Percentiles rank a stretch among this genome's conserved stretches.
These are phyloP conservation scores for Hura crepitans DNA, from an alignment of 441 rosid species.

Conservation along the genomic window DNA sequence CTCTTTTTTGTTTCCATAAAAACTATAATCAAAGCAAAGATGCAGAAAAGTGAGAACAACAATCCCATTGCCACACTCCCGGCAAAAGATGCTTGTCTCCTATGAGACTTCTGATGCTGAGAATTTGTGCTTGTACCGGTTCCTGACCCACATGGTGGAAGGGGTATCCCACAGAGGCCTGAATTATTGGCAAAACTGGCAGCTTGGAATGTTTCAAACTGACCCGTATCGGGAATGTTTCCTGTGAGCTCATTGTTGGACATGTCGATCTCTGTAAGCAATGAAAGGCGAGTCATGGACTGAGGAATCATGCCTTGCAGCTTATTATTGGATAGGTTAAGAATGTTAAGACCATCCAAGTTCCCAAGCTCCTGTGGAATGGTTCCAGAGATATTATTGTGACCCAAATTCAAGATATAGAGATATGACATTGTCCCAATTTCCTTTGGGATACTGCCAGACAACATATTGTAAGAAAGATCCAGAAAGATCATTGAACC, in stretches of 20 bases:
- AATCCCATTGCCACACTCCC: constrained; percentile 83
- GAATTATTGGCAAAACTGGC: constrained; percentile 60
- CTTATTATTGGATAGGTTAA: constrained; percentile 70
- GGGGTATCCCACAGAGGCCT: constrained; percentile 87
- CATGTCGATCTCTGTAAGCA: constrained; percentile 68
- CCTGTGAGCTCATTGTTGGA: constrained; percentile 70
- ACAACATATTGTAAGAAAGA: constrained; percentile 65
- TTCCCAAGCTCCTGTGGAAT: constrained; percentile 73
- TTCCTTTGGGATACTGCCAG: constrained; percentile 72
- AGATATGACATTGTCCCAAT: constrained; percentile 70
- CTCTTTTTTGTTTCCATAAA: constrained; percentile 65
- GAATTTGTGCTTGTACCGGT: constrained; percentile 25
- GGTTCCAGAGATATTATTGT: constrained; percentile 58
- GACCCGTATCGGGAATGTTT: constrained; percentile 74
- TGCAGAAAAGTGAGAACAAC: constrained; percentile 69
- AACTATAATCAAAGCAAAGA: constrained; percentile 56
- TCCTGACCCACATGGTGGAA: constrained; percentile 43
- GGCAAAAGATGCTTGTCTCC: constrained; percentile 49
- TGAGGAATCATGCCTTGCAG: constrained; percentile 59
- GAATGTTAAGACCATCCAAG: constrained; percentile 62
- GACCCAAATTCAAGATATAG: constrained; percentile 72
- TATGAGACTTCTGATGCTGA: constrained; percentile 47
- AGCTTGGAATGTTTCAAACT: constrained; percentile 75
- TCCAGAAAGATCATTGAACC: constrained; percentile 94
- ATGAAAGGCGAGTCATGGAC: constrained; percentile 51